phyloP scores from a whole-genome alignment of 176 grass and related monocot species.

The Juncus effusus region DNA sequence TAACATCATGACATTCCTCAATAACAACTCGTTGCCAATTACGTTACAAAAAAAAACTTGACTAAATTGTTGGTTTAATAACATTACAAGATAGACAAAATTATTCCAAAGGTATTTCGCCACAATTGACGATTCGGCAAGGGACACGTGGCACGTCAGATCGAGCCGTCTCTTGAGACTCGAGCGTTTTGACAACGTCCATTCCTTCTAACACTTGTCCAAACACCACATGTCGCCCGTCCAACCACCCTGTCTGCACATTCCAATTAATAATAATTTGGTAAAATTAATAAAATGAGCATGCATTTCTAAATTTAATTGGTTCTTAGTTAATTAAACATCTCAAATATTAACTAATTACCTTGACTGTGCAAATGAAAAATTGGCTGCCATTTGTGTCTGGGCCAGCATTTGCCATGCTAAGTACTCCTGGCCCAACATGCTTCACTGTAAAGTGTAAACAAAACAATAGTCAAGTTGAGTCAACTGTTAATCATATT shows the following conservation, averaged over 20 bases:
- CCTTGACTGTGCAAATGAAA: constrained; percentile 66
- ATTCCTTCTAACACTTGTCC: constrained; percentile 58
- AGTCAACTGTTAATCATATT: no score
- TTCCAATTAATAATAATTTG: neutral
- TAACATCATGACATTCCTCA: no score
- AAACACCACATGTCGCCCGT: constrained; percentile 59
- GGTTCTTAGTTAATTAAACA: constrained; percentile 13
- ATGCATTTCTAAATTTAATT: neutral
- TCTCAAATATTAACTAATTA: constrained; percentile 19
- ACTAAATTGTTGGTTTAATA: no score
- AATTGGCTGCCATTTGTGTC: constrained; percentile 69
- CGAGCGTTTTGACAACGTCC: constrained; percentile 57
- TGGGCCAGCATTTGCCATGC: constrained; percentile 69
- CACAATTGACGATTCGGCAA: constrained; percentile 53
- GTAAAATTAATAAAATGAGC: neutral
- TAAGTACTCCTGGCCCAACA: constrained; percentile 52
- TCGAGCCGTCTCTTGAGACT: constrained; percentile 59
- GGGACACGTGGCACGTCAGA: constrained; percentile 40
- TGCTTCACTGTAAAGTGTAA: constrained; percentile 55
- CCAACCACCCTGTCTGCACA: constrained; percentile 57
- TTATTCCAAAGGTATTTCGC: constrained; percentile 37
- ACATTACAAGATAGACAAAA: no score
- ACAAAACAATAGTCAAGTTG: no score
- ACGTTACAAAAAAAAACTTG: no score
- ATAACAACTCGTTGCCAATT: no score